phyloP scores from a whole-genome alignment of 73 alveolate genomes.

The Stentor roeselii region DNA sequence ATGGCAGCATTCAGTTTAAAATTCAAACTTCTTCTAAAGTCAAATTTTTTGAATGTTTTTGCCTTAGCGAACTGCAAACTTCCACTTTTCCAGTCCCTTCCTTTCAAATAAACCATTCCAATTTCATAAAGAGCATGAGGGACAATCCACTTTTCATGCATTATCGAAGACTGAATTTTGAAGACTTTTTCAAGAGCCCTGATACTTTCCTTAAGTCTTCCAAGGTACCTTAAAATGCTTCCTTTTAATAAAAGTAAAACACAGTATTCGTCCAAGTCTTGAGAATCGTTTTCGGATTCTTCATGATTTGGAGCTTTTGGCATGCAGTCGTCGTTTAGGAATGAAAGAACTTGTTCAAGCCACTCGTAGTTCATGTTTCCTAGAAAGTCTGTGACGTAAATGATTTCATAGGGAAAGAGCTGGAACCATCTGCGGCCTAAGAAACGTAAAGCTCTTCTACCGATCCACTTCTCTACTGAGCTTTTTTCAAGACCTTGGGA shows the following conservation, averaged over 20 bases:
- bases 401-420: constrained; percentile 34
- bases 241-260: not conserved
- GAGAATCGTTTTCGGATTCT: not conserved
- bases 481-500: not conserved
- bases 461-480: constrained; percentile 31
- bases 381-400: constrained; percentile 30
- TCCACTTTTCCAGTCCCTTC: constrained; percentile 27
- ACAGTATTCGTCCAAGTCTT: constrained; percentile 11
- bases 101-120: constrained; percentile 20
- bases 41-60: constrained; percentile 24
- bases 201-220: constrained; percentile 24
- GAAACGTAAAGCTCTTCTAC: constrained; percentile 29
- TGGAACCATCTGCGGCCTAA: constrained; percentile 28
- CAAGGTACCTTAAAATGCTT: not conserved
- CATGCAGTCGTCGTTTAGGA: not conserved
- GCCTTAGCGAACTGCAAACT: not conserved
- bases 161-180: constrained; percentile 2
- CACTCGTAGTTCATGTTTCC: constrained; percentile 7
- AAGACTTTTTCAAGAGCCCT: not conserved
- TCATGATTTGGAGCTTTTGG: constrained; percentile 23
- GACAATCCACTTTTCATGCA: constrained; percentile 21
- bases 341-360: not conserved
- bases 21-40: constrained; percentile 22
- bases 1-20: constrained; percentile 27
- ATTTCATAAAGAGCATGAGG: constrained; percentile 29